Conservation (phyloP, 176 grass and related monocot genomes). For the Stipa capillata region DNA sequence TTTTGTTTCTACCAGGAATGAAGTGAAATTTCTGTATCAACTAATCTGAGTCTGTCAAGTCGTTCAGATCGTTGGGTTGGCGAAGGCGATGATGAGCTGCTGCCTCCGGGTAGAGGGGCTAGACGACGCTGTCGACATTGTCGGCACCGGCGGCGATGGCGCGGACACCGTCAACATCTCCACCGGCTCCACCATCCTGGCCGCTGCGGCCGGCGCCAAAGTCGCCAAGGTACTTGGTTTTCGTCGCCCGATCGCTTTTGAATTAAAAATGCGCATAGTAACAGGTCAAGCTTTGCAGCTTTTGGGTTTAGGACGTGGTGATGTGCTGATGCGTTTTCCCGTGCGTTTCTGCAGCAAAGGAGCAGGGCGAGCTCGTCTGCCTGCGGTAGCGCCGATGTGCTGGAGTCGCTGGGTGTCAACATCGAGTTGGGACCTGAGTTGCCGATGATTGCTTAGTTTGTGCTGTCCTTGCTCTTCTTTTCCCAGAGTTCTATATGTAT, state of each 20-base stretch:
- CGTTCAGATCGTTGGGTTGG: conserved; percentile 78
- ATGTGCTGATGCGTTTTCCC: not conserved
- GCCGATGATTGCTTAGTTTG: not conserved
- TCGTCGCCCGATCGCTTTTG: not conserved
- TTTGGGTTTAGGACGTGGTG: not conserved
- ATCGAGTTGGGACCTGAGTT: conserved; percentile 71
- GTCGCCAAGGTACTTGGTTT: conserved; percentile 60
- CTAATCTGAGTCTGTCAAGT: not conserved
- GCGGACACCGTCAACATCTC: conserved; percentile 97
- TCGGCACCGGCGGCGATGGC: conserved; percentile 90
- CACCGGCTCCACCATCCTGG: conserved; percentile 78
- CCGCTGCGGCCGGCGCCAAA: conserved; percentile 74
- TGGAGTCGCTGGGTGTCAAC: conserved; percentile 79
- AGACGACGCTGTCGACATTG: conserved; percentile 68
- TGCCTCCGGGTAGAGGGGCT: conserved; percentile 58
- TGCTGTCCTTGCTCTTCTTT: not conserved
- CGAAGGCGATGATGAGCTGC: conserved; percentile 74
- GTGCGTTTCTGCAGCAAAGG: conserved; percentile 58
- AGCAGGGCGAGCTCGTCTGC: conserved; percentile 90
- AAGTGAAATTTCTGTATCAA: not conserved
- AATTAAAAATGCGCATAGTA: not conserved
- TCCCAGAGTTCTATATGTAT: not conserved
- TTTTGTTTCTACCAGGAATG: not conserved
- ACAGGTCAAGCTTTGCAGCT: not conserved
- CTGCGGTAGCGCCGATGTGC: conserved; percentile 95